Base-by-base conservation (phyloP, 352 stramenopile genomes). In the Aphanomyces astaci region DNA sequence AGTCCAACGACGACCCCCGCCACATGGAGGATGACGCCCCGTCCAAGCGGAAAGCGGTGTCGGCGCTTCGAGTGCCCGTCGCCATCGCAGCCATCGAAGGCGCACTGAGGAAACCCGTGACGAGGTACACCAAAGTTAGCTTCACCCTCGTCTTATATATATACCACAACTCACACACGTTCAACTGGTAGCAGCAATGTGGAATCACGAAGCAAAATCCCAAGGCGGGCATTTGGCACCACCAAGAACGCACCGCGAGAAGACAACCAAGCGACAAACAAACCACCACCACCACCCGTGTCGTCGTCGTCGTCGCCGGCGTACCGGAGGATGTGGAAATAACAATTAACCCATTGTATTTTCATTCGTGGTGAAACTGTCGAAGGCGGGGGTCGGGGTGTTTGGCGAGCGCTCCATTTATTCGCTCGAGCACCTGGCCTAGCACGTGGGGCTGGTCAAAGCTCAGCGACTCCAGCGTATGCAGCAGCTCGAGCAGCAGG, bases 401-500 rank as follows among this genome's bases (percentile, higher is more conserved):
- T 4, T 9, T 10, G 19, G 25, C 17, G 22, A 68, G 15, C 13
- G 28, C 25, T 3, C 43, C 24, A 31, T 24, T 59, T 68, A 68
- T 62, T 68, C 78, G 86, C 55, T 79, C 69, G 45, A 94, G 74
- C 43, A 94, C 82, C 79, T 87, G 80, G 19, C 59, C 70, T 36
- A 94, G 76, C 25, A 93, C 66, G 1, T 72, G 43, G 2, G 62
- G 76, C 53, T 82, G 76, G 30, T 92, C 76, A 72, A 87, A 73
- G 52, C 73, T 86, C 15, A 94, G 76, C 31, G 71, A 86, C 63
- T 94, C 86, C 64, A 92, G 87, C 51, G 78, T 73, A 49, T 92
- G 81, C 43, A 94, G 62, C 31, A 92, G 82, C 52, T 94, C 84
- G 48, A 94, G 87, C 2, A 94, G 70, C 32, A 88, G 63, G 59